Conservation (phyloP, 108 stramenopile genomes). For the Aurantiochytrium sp. region DNA sequence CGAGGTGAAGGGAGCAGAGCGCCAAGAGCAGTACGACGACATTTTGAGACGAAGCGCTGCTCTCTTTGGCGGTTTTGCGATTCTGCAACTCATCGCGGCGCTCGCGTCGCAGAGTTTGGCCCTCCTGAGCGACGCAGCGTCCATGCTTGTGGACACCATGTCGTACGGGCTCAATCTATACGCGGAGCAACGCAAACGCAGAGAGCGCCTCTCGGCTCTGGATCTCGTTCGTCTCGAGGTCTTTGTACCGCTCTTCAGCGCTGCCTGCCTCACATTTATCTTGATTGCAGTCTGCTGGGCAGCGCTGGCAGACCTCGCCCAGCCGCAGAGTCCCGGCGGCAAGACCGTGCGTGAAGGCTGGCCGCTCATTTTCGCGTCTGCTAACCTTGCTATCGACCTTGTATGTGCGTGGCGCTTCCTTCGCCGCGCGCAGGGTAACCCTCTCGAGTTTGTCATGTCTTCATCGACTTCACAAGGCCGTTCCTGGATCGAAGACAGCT, state of each 20-base stretch:
- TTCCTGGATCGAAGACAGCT: neutral
- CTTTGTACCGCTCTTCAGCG: neutral
- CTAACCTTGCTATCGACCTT: no score
- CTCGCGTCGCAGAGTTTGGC: neutral
- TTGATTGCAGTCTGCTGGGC: neutral
- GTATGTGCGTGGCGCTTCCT: no score
- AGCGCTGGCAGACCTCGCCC: neutral
- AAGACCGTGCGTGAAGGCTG: no score
- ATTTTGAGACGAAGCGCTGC: neutral
- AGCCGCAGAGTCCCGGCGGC: no score
- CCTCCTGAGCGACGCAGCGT: neutral
- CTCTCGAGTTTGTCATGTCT: neutral
- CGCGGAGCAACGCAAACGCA: neutral
- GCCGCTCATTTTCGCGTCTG: no score
- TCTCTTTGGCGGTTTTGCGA: neutral
- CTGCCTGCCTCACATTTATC: neutral
- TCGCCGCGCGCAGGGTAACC: neutral
- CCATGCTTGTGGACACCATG: constrained; percentile 8
- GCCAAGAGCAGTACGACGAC: neutral
- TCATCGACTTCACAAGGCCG: neutral
- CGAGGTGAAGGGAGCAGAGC: no score
- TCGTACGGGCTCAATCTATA: constrained; percentile 15
- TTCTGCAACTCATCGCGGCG: neutral
- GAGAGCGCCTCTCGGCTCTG: neutral
- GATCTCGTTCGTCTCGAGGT: neutral